Base-by-base conservation (phyloP, 441 rosid species). In the Adansonia madagascariensis region DNA sequence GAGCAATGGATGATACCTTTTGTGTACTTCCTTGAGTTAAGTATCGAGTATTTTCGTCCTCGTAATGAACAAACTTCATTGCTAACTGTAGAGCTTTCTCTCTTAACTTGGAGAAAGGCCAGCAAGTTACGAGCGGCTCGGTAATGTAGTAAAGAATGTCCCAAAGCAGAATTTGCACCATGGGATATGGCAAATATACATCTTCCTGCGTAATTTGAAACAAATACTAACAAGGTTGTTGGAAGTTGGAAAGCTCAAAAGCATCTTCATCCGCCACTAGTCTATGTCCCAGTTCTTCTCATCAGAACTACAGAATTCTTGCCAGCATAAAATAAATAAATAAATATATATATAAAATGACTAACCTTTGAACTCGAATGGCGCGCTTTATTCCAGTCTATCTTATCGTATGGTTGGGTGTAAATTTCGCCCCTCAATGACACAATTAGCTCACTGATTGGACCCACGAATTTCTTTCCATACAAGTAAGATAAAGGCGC, bases 401-500 rank as follows among this genome's bases (percentile, higher is more conserved):
- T 81, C 46, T 9, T 14, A 18, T 82, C 57, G 39, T 88, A 90
- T 7, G 88, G 84, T 52, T 88, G 82, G n/a, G 57, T 67, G 68
- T 84, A 83, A 46, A 90, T 87, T 75, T 90, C 91, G 56, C 83
- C 77, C 39, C 93, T 87, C 63, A 90, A 44, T 14, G 73, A 70
- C 53, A 71, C 20, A 64, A 88, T 77, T 41, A 90, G 79, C n/a
- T 81, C 82, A 15, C 85, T 90, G 56, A 84, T 31, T 14, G 86
- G 79, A 59, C 84, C 90, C 59, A 88, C 88, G 57, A 84, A 90
- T 47, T 86, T 85, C 65, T 82, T 89, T n/a, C 92, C 92, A 46
- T 86, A 89, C 62, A 89, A 80, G 66, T 89, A 89, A 0, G 89
- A 87, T 85, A 88, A 79, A 3, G 92, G 89, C 84, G 77, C 89